These are phyloP conservation scores for Phytophthora pistaciae DNA, from an alignment of 352 stramenopile genomes.

Conservation along the genomic window DNA sequence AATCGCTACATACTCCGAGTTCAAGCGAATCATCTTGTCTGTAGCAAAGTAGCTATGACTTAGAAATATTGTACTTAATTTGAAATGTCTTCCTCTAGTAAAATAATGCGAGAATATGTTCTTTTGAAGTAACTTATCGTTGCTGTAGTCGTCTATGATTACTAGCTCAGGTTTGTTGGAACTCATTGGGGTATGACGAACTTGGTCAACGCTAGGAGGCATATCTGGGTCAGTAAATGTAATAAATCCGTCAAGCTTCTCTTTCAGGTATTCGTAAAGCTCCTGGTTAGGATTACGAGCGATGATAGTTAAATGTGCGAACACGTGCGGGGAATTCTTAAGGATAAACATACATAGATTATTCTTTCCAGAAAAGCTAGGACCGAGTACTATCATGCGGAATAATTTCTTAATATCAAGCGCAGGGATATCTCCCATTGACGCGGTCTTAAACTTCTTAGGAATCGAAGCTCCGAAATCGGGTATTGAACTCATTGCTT, in stretches of 20 bases:
- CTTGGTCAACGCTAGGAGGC: too few relatives aligned
- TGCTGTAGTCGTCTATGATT: too few relatives aligned
- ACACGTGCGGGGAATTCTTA: not conserved
- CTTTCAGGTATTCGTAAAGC: too few relatives aligned
- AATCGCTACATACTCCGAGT: not conserved
- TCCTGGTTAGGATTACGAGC: too few relatives aligned
- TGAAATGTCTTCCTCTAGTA: not conserved
- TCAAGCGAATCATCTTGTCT: not conserved
- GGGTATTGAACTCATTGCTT: not conserved
- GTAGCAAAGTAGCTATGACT: not conserved
- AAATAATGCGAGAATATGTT: too few relatives aligned
- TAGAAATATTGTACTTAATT: not conserved
- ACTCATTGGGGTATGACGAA: too few relatives aligned
- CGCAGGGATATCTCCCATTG: not conserved
- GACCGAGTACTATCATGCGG: not conserved
- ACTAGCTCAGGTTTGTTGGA: too few relatives aligned
- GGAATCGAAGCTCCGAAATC: not conserved
- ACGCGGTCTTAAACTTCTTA: not conserved
- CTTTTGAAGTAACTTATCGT: too few relatives aligned
- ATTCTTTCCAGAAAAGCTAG: not conserved
- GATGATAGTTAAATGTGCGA: not conserved
- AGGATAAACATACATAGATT: not conserved
- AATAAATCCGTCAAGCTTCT: too few relatives aligned
- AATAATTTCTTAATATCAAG: slow-evolving; percentile 2
- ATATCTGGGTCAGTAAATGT: too few relatives aligned